Evolutionary conservation across 2,329 filamentous ascomycete species (phyloP), one percentile per base, ranked within the genome.

Genomic region (Juglanconis juglandina): DNA sequence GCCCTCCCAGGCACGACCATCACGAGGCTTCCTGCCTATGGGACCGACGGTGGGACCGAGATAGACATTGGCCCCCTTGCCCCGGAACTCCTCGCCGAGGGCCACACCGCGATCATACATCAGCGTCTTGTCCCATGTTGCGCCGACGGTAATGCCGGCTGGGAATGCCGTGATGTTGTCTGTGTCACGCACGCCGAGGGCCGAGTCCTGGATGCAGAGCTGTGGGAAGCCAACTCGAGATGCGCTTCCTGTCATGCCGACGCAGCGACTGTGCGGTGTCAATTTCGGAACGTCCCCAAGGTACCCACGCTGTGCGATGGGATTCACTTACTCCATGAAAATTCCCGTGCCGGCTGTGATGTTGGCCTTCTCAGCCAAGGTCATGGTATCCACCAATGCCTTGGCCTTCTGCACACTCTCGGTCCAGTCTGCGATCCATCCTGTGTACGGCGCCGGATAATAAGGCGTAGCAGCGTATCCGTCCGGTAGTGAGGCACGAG

Each of bases 161-260:
- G 91, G 90, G 66, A 94, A 95, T 0, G 86, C 89, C 0, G 89
- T 92, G 56, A 87, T 85, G 62, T 90, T 86, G 65, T 92, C 89
- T 1, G 88, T 85, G n/a, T 84, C 84, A 34, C 89, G 84, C 13
- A 95, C 79, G 2, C 91, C 90, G 39, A 89, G 77, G 1, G 89
- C 87, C 0, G 85, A 86, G 70, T 93, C 90, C 64, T 91, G 87
- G 3, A 91, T 76, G 68, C 88, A 91, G 5, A 92, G 79, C 65
- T 87, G 84, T 1, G 89, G 87, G 63, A 94, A 88, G 1, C 88
- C 88, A 14, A 93, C 80, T 6, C 90, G 83, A 14, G 77, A 71
- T 1, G 87, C 89, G 61, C 87, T 90, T 10, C 90, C 89, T 0
- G 89, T 89, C 68, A 94, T 92, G 44, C 90, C 91, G 30, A 88